A percentile compares a stretch with the other conserved stretches of the same genome.
These are phyloP conservation scores for Auricularia cornea DNA, from an alignment of 768 basidiomycete genomes.

Conservation along the genomic window DNA sequence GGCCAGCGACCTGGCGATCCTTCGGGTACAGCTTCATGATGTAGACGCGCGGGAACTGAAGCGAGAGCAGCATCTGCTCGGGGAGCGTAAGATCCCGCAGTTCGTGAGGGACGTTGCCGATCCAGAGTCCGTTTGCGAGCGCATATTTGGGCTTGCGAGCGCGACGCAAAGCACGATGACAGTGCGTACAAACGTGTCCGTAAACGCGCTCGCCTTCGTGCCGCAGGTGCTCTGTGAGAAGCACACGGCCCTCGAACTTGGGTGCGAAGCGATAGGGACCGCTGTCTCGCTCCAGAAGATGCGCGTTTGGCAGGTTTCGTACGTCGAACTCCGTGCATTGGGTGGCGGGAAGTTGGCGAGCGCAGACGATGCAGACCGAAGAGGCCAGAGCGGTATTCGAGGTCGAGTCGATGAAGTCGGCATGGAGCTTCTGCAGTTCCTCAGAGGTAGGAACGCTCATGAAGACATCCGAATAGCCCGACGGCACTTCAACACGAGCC, in stretches of 20 bases:
- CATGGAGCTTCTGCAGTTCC: too few species aligned
- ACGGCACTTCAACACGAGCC: too few species aligned
- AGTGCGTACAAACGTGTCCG: background rate
- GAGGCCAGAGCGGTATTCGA: background rate
- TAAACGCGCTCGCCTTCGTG: background rate
- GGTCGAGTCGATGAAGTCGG: background rate
- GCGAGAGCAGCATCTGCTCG: conserved; percentile 29
- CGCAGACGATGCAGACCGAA: background rate
- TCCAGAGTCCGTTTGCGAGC: conserved; percentile 34
- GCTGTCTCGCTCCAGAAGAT: background rate
- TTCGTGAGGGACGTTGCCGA: conserved; percentile 25
- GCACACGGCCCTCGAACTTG: background rate
- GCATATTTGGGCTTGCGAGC: conserved; percentile 5
- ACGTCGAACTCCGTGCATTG: background rate
- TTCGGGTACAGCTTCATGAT: conserved; percentile 33
- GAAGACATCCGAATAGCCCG: too few species aligned
- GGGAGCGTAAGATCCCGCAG: conserved; percentile 25
- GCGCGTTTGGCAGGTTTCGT: background rate
- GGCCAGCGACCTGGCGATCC: background rate
- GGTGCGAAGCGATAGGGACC: background rate
- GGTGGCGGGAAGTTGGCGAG: background rate
- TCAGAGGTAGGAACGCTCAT: too few species aligned
- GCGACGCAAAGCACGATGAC: background rate
- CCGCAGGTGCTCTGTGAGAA: background rate
- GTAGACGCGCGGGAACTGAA: conserved; percentile 23